Base-by-base conservation (phyloP, 2,329 filamentous ascomycete species). In the Sarocladium brachiariae region DNA sequence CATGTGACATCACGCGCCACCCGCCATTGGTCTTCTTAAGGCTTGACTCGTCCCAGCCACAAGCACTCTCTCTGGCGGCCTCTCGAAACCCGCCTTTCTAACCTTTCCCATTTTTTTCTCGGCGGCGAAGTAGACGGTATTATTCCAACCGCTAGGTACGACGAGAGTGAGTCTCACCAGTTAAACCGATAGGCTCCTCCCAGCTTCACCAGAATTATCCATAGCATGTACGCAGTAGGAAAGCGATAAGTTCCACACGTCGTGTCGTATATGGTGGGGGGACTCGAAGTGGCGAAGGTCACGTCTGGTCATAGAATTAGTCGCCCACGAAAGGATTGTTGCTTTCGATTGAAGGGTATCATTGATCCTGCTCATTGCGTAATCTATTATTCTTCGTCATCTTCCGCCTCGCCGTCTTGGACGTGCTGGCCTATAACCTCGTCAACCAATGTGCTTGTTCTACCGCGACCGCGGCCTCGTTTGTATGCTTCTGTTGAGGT, bases 401-500 rank as follows among this genome's bases (percentile, higher is more conserved):
- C 62, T 23, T 61, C 59, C 31, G 51, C 61, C 16, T 53, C 56
- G 41, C 61, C 63, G 50, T 62, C 55, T 16, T 63, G 55, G 9
- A 56, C 61, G 41, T 61, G 54, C 18, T 65, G 55, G 8, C 56
- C 61, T 39, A 67, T 61, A 9, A 66, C 54, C 8, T 68, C 65
- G 38, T 68, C 65, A 2, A 63, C 65, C 50, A 67, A 52, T n/a
- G 61, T 63, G 48, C 57, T 68, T 49, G 56, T 62, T 57, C 53
- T 61, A 58, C 51, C 66, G 56, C 52, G 61, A 54, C 49, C 10
- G 24, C 66, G 63, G 2, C 71, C 71, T 45, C 67, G 65, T 56
- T 73, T 70, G 52, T 73, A 79, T 6, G 74, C 70, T 31, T 75
- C 70, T 7, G 76, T 76, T 54, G 70, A 70, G 2, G 78, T 82